Base-by-base conservation (phyloP, 495 filamentous ascomycete genomes). In the Symbiotaphrina buchneri region DNA sequence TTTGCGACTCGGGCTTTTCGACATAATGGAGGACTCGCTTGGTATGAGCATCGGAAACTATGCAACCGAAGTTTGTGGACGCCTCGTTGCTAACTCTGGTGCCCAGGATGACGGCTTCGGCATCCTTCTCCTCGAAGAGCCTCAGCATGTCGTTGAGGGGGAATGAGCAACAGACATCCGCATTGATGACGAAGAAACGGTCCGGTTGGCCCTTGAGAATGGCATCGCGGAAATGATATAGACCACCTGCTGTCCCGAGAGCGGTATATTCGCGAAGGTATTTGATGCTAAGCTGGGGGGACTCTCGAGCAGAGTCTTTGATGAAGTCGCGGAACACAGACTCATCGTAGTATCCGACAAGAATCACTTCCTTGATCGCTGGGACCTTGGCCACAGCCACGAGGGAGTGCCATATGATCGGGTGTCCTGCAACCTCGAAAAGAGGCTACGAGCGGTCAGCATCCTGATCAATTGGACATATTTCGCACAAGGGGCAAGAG, bases 291-390 rank as follows among this genome's bases (percentile, higher is more conserved):
- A 99, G 71, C 42, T 85, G 67, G 30, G 87, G 83, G 51, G 85
- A 91, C 42, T 82, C 74, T 44, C 65, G 67, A 29, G 68, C 56
- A 37, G 81, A 61, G 44, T 91, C 78, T 53, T 92, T 91, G 54
- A 95, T 92, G 60, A 94, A 95, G 46, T 93, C 82, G 37, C 83
- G 79, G 63, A 95, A 94, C 37, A 95, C 77, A 32, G 68, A 60
- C 54, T 99, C 87, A 40, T 99, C 87, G 53, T 95, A 99, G 65
- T 99, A 99, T 46, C 87, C 87, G 46, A 99, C 84, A 44, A 99
- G 65, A 57, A 85, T 77, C 36, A 99, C 90, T 52, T 99, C 87
- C 40, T 81, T 76, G 48, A 99, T 90, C 39, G 72, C 73, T 42
- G 80, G 74, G 35, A 94, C 79, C 51, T 87, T 92, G 33, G 77